Evolutionary conservation across 2,329 filamentous ascomycete species (phyloP), one percentile per base, ranked within the genome.

Genomic region (Venturia oleaginea): DNA sequence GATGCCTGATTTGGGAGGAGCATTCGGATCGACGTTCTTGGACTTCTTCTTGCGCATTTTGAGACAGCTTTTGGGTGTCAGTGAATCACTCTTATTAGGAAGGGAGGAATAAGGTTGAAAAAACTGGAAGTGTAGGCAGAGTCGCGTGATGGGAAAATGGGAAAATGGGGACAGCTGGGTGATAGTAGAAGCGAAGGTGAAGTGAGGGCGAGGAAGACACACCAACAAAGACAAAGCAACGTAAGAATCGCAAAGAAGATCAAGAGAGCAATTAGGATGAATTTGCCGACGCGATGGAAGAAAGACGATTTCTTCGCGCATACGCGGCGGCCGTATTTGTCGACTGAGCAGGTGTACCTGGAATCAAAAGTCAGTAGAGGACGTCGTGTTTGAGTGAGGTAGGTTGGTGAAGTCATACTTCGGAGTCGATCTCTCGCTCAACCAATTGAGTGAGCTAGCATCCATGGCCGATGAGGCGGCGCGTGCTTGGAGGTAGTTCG

Each of bases 241-340:
- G 51, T 24, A 19, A 34, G n/a, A 17, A 64, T 27, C 19, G 22
- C 30, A 8, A 64, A 46, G 62, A 64, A 64, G 62, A 64, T 11
- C 15, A 64, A 48, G 13, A 64, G 5, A n/a, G 46, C 62, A 32
- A 59, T 64, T 32, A 64, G 62, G 30, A 64, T 64, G 46, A 38
- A 64, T 37, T 48, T 46, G n/a, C 62, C 62, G 10, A 64, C 62
- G 30, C 62, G 43, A 30, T 64, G 62, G 22, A 64, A 64, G 62
- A 64, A 64, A 17, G 46, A 57, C 2, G 10, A 4, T 19, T 64
- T 37, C 24, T 42, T 64, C 7, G 8, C 13, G 51, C 32, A 37
- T 8, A 2, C 22, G 2, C 37, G 46, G 17, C 42, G 30, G 17
- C 40, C 43, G 62, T 38, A n/a, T 38, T n/a, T 64, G 62, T 64